phyloP scores from a whole-genome alignment of 805 yeast genomes.

The Yarrowia alimentaria region DNA sequence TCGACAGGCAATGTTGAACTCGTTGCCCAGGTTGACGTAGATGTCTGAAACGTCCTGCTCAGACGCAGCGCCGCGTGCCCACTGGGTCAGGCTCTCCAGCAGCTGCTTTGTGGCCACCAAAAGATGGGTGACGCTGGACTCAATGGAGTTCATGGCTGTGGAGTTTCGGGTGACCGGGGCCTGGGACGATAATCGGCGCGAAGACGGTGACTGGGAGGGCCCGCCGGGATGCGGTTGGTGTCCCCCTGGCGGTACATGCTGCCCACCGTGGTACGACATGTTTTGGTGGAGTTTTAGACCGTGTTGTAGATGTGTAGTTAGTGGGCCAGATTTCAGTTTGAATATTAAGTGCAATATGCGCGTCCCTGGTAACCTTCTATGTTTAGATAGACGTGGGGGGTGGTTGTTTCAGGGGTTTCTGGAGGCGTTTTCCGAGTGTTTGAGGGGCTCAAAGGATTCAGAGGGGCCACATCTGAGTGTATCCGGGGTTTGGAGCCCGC shows the following conservation, averaged over 20 bases:
- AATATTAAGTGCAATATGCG: constrained; percentile 18
- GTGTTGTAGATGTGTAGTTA: neutral
- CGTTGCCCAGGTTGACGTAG: constrained; percentile 90
- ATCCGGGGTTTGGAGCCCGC: no score
- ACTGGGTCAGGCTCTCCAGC: constrained; percentile 78
- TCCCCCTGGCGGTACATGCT: neutral
- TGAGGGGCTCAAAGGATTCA: no score
- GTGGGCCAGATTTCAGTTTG: constrained; percentile 2
- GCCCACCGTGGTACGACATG: constrained; percentile 26
- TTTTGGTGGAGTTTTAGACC: neutral
- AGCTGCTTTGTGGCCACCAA: constrained; percentile 86
- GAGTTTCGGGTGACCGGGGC: constrained; percentile 19
- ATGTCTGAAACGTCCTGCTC: constrained; percentile 86
- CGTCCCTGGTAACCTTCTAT: no score
- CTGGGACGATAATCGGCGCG: constrained; percentile 4
- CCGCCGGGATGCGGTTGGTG: constrained; percentile 3
- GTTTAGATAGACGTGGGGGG: no score
- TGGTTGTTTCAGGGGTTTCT: no score
- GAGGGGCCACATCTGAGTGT: no score
- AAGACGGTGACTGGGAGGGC: neutral
- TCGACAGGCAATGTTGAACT: constrained; percentile 79
- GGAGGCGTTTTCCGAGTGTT: no score
- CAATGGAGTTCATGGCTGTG: constrained; percentile 52
- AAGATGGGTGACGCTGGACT: constrained; percentile 72
- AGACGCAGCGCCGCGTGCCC: constrained; percentile 81